A percentile compares a stretch with the other conserved stretches of the same genome.
These are phyloP conservation scores for Heracleum sosnowskyi DNA, from an alignment of 129 eudicot genomes.

Conservation along the genomic window DNA sequence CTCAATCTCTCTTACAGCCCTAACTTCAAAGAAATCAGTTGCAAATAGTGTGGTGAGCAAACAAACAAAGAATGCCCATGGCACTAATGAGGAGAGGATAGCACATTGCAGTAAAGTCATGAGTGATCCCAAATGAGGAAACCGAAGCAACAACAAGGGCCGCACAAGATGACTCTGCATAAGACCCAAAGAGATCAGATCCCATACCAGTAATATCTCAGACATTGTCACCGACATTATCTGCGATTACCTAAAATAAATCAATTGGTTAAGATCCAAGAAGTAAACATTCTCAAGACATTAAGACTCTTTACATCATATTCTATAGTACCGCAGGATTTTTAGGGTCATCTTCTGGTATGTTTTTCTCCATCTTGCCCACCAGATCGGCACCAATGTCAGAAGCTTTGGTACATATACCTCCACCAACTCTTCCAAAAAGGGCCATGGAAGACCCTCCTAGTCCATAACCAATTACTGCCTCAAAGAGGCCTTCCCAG, in stretches of 20 bases:
- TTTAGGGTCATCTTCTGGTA: constrained; percentile 88
- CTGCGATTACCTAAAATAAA: constrained; percentile 58
- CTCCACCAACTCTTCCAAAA: constrained; percentile 92
- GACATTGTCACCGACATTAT: constrained; percentile 92
- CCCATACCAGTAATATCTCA: constrained; percentile 99
- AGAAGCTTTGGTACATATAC: constrained; percentile 84
- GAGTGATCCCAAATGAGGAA: constrained; percentile 37
- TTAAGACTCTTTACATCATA: neutral
- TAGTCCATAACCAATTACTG: constrained; percentile 39
- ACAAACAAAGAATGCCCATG: constrained; percentile 36
- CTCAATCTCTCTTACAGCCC: constrained; percentile 26
- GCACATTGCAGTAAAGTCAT: constrained; percentile 36
- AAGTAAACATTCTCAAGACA: neutral
- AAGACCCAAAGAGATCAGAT: constrained; percentile 88
- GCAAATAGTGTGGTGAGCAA: constrained; percentile 32
- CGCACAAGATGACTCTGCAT: constrained; percentile 39
- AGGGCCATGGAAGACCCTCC: constrained; percentile 71
- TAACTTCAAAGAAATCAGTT: constrained; percentile 27
- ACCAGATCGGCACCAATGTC: constrained; percentile 95
- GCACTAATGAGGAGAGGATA: constrained; percentile 38
- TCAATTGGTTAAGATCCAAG: neutral
- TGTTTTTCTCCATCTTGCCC: constrained; percentile 76
- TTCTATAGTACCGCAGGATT: constrained; percentile 58
- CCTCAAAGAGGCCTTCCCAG: constrained; percentile 43
- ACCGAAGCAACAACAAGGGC: constrained; percentile 43